Conservation (phyloP, 148 eudicot genomes). For the Linanthus parryae region DNA sequence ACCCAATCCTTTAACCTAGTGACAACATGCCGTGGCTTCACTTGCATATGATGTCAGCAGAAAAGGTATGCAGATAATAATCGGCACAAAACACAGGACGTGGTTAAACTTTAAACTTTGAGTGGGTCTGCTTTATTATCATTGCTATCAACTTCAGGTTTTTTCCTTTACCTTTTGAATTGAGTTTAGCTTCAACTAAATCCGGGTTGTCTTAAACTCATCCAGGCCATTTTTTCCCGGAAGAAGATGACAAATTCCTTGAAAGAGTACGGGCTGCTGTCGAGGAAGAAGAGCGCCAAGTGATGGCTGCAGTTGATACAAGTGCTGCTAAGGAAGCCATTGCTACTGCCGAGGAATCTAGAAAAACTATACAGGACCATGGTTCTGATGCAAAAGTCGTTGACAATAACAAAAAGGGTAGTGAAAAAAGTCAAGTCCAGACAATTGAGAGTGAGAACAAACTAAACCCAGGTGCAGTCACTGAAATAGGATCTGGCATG, state of each 20-base stretch:
- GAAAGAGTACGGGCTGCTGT: conserved; percentile 85
- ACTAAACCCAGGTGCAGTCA: neutral
- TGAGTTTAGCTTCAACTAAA: too few species aligned
- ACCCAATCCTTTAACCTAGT: too few species aligned
- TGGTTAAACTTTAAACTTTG: too few species aligned
- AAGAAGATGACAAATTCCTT: conserved; percentile 86
- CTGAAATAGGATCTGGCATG: neutral
- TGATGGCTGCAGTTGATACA: conserved; percentile 72
- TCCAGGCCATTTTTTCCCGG: conserved; percentile 53
- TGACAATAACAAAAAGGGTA: conserved; percentile 17
- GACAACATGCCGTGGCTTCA: too few species aligned
- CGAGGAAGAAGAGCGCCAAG: conserved; percentile 90
- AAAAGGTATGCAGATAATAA: too few species aligned
- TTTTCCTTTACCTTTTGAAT: too few species aligned
- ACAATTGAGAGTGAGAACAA: neutral
- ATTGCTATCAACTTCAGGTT: too few species aligned
- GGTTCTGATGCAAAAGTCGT: conserved; percentile 25
- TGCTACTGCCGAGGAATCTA: conserved; percentile 68
- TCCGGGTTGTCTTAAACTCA: too few species aligned
- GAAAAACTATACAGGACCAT: conserved; percentile 30
- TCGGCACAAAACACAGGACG: too few species aligned
- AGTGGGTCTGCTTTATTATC: too few species aligned
- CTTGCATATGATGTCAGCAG: too few species aligned
- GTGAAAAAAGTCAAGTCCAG: neutral
- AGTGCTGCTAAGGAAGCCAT: conserved; percentile 77